Percentiles rank a stretch among this genome's conserved stretches.
These are phyloP conservation scores for Ogataea ganodermae DNA, from an alignment of 805 yeast genomes.

Conservation along the genomic window DNA sequence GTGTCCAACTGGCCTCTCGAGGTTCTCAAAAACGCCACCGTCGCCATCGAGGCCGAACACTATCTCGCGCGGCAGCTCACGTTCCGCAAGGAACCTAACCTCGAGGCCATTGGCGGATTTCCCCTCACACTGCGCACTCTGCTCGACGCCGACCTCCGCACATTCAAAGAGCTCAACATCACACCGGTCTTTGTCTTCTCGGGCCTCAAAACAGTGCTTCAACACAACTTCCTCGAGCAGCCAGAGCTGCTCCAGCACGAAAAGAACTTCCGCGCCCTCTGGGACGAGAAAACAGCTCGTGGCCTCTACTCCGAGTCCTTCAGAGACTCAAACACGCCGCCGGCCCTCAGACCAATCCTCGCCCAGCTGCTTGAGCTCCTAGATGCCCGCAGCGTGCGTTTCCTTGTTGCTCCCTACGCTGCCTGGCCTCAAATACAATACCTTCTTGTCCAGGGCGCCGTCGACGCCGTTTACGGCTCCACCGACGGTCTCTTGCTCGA, in stretches of 20 bases:
- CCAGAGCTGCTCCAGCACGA: conserved; percentile 36
- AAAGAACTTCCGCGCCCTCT: conserved; percentile 47
- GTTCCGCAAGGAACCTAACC: conserved; percentile 63
- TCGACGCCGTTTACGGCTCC: conserved; percentile 83
- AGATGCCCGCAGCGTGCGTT: conserved; percentile 57
- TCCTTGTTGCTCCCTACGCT: conserved; percentile 77
- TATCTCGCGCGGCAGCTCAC: conserved; percentile 66
- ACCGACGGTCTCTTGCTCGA: conserved; percentile 69
- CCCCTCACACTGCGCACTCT: conserved; percentile 61
- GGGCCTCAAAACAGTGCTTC: conserved; percentile 54
- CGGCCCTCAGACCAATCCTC: conserved; percentile 51
- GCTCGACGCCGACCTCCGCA: conserved; percentile 62
- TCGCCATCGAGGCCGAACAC: conserved; percentile 85
- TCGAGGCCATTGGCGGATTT: conserved; percentile 80
- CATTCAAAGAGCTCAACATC: conserved; percentile 60
- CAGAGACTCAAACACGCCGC: conserved; percentile 51
- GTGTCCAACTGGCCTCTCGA: conserved; percentile 62
- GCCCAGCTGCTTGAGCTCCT: conserved; percentile 61
- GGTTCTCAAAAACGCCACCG: conserved; percentile 60
- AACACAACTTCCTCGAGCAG: conserved; percentile 30
- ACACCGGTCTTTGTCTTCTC: conserved; percentile 80
- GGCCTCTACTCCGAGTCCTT: conserved; percentile 48
- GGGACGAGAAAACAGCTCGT: conserved; percentile 41
- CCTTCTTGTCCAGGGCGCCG: conserved; percentile 51
- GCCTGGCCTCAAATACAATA: conserved; percentile 82